Evolutionary conservation across 140 eudicot species (phyloP), one percentile per base, ranked within the genome.

Genomic region (Cichorium intybus): DNA sequence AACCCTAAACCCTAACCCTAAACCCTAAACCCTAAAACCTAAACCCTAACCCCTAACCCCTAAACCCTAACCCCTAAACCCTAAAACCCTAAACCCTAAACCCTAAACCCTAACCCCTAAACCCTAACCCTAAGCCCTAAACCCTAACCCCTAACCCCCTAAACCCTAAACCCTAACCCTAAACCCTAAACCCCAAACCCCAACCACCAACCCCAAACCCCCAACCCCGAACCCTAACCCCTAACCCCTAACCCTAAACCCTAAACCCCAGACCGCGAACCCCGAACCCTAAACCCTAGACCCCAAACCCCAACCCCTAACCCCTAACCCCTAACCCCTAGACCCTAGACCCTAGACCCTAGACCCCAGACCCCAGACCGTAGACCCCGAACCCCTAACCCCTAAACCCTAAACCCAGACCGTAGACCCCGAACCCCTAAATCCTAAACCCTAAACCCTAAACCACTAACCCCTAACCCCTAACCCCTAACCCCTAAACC

Each of bases 81-180:
- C 63, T 35, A 4, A 57, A 57, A 24, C 63, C 63, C 31, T 8
- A 57, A 57, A 24, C 63, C 63, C 31, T 8, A 57, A 57, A 24
- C 63, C 39, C n/a, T 26, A 29, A 26, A 7, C 34, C 34, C 27
- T 10, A 57, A 57, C 10, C 41, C 41, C 29, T 14, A 57, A 57
- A 17, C 39, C 21, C n/a, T 14, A 57, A 57, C 39, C 39, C 35
- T 57, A 29, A 57, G 29, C 39, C 39, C 34, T 14, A 29, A 57
- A 27, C 39, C 39, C n/a, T n/a, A n/a, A n/a, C n/a, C n/a, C n/a
- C n/a, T n/a, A n/a, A n/a, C n/a, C n/a, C n/a, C n/a, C n/a, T 28
- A 29, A 57, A 57, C 39, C 39, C 39, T 57, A 29, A 56, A 0
- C 21, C 39, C 35, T 12, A 24, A 56, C 34, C 34, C 34, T 56